Conservation (phyloP, 2,329 filamentous ascomycete genomes). For the Cytospora piceicola region DNA sequence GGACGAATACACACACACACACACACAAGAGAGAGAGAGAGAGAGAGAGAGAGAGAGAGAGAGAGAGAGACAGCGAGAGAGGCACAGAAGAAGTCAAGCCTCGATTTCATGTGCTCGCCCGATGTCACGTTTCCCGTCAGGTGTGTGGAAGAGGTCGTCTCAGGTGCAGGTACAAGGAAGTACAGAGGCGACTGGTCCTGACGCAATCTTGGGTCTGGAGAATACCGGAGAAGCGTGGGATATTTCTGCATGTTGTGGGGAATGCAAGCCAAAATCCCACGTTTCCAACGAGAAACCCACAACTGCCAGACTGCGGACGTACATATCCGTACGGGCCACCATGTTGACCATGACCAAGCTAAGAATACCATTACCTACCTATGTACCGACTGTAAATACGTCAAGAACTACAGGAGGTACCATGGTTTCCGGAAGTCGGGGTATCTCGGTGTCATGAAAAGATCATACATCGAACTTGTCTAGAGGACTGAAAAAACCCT, state of each 20-base stretch:
- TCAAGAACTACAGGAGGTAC: neutral
- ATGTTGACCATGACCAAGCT: constrained; percentile 1
- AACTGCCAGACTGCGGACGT: neutral
- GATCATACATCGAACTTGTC: neutral
- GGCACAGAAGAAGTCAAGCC: too few species aligned
- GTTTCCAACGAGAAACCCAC: constrained; percentile 15
- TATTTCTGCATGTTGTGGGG: constrained; percentile 28
- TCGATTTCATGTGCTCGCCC: neutral
- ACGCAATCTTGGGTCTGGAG: constrained; percentile 31
- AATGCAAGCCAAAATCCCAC: constrained; percentile 17
- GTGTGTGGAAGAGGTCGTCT: neutral
- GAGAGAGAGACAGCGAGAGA: neutral
- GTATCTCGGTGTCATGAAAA: neutral
- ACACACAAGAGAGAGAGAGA: too few species aligned
- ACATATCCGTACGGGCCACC: constrained; percentile 7
- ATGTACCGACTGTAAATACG: neutral
- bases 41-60: too few species aligned
- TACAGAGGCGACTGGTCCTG: constrained; percentile 24
- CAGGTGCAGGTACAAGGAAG: constrained; percentile 23
- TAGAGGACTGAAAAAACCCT: neutral
- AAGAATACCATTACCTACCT: neutral
- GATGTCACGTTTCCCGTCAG: constrained; percentile 12
- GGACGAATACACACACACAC: too few species aligned
- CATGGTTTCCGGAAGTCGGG: too few species aligned
- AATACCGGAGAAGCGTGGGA: constrained; percentile 31